Evolutionary conservation across 352 stramenopile species (phyloP).

Genomic region (Globisporangium splendens): DNA sequence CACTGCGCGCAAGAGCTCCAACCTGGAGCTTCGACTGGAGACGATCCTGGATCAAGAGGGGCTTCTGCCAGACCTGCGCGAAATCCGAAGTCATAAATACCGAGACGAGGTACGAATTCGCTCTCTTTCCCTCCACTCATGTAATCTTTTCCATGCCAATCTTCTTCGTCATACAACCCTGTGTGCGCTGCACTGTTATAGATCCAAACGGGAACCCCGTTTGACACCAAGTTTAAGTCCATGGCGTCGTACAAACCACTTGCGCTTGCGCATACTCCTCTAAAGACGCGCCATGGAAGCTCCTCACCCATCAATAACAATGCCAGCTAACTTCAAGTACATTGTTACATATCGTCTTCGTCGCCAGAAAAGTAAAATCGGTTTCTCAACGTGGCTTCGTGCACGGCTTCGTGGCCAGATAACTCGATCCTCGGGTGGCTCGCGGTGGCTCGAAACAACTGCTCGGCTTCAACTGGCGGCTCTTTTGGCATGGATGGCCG

Average conservation of each 20-base stretch:
- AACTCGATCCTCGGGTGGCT: constrained; percentile 26
- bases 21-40: constrained; percentile 51
- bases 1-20: constrained; percentile 59
- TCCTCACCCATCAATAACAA: no score
- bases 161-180: neutral
- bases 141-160: neutral
- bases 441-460: neutral
- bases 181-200: constrained; percentile 2
- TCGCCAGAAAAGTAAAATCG: constrained; percentile 44
- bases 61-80: constrained; percentile 44
- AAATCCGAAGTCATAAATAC: constrained; percentile 51
- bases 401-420: constrained; percentile 39
- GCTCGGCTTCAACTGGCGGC: neutral
- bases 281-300: no score
- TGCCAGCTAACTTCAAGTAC: neutral
- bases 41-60: constrained; percentile 59
- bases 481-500: neutral
- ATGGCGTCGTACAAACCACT: constrained; percentile 27
- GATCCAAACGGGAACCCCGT: constrained; percentile 22
- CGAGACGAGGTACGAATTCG: constrained; percentile 33
- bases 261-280: neutral
- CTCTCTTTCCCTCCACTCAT: neutral
- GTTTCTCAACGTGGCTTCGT: constrained; percentile 27
- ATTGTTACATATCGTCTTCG: constrained; percentile 8
- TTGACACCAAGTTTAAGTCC: constrained; percentile 32